Percentiles rank a stretch among this genome's conserved stretches.
phyloP scores from a whole-genome alignment of 2,329 filamentous ascomycete species.

The Cladophialophora exuberans region DNA sequence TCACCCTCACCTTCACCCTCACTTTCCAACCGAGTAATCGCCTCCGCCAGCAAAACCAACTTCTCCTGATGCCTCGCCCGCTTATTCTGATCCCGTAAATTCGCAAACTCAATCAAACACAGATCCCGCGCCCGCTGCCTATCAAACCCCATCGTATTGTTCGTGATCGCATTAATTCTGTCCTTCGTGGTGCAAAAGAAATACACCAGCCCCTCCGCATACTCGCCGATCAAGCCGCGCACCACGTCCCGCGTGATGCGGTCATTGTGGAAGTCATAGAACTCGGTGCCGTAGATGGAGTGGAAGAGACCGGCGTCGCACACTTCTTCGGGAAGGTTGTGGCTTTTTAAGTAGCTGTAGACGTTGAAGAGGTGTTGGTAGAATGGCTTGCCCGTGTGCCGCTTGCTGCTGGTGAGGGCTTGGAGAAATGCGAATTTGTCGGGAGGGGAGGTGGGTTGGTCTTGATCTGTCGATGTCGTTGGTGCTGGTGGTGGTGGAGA shows the following conservation, averaged over 20 bases:
- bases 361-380: conserved; percentile 14
- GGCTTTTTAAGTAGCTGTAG: conserved; percentile 11
- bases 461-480: no score
- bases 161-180: not conserved
- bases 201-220: conserved; percentile 11
- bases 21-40: conserved; percentile 2
- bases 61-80: not conserved
- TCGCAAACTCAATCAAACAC: conserved; percentile 7
- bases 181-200: conserved; percentile 9
- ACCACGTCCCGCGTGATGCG: conserved; percentile 11
- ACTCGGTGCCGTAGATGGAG: conserved; percentile 15
- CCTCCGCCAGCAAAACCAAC: conserved; percentile 1
- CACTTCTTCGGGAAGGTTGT: conserved; percentile 8
- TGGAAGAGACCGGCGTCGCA: conserved; percentile 15
- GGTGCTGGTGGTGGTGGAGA: not conserved
- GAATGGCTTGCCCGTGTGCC: not conserved
- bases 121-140: conserved; percentile 2
- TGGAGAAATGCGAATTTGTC: not conserved
- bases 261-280: conserved; percentile 2
- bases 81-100: not conserved
- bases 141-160: conserved; percentile 8
- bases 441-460: no score
- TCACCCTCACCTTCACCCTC: not conserved
- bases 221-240: conserved; percentile 11
- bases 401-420: not conserved